phyloP scores from a whole-genome alignment of 2,329 filamentous ascomycete genomes.

The Neoscytalidium dimidiatum region DNA sequence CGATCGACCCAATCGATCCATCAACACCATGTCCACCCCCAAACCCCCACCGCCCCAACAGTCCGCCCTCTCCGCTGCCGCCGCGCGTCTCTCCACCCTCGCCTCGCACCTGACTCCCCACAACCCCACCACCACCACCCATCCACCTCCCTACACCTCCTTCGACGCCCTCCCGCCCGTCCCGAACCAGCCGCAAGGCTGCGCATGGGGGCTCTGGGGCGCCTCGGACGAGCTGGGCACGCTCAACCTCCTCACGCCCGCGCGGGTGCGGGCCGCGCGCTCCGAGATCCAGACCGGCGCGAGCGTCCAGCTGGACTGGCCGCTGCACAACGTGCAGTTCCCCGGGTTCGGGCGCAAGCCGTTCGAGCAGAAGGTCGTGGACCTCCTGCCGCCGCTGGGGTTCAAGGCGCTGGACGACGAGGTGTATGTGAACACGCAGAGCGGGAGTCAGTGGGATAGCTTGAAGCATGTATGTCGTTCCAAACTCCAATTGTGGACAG shows the following conservation, averaged over 20 bases:
- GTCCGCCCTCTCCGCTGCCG: not conserved
- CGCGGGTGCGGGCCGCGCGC: not conserved
- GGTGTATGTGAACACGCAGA: slow-evolving; percentile 33
- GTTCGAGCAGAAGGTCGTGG: slow-evolving; percentile 3
- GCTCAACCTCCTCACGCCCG: not conserved
- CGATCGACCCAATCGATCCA: not conserved
- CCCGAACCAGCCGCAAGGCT: slow-evolving; percentile 35
- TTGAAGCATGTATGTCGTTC: not conserved
- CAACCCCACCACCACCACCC: slow-evolving; percentile 15
- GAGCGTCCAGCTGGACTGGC: not conserved
- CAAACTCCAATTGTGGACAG: not conserved
- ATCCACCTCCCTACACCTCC: slow-evolving; percentile 29
- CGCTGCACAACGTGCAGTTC: slow-evolving; percentile 2
- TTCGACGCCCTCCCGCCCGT: slow-evolving; percentile 37
- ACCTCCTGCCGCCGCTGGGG: not conserved
- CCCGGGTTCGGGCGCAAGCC: not conserved
- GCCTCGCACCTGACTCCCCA: slow-evolving; percentile 22
- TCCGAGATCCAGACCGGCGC: not conserved
- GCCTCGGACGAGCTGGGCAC: slow-evolving; percentile 24
- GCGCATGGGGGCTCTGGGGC: slow-evolving; percentile 35
- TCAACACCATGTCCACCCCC: slow-evolving; percentile 10
- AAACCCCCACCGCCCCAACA: slow-evolving; percentile 6
- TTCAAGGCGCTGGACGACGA: slow-evolving; percentile 31
- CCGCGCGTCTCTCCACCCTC: slow-evolving; percentile 22
- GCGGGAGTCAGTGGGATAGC: not conserved